phyloP scores from a whole-genome alignment of 2,329 filamentous ascomycete genomes.

The Pseudogymnoascus sp. region DNA sequence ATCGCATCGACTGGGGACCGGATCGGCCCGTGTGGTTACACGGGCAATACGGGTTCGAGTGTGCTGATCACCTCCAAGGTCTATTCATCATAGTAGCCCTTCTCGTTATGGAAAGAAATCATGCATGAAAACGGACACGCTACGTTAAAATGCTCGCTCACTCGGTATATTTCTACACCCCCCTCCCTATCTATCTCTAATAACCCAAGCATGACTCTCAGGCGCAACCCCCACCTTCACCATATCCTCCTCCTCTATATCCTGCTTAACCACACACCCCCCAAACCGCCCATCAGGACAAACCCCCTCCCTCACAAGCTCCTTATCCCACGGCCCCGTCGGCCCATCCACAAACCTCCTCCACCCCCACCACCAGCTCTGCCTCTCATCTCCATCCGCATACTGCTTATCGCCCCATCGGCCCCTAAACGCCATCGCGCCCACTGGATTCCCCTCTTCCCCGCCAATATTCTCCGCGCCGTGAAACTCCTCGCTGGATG shows the following conservation, averaged over 20 bases:
- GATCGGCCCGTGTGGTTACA: neutral
- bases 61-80: neutral
- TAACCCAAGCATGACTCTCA: neutral
- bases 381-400: conserved; percentile 36
- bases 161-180: neutral
- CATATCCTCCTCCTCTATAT: neutral
- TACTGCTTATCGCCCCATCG: conserved; percentile 56
- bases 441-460: conserved; percentile 35
- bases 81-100: neutral
- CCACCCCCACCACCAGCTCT: conserved; percentile 34
- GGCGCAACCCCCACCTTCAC: neutral
- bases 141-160: neutral
- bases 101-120: neutral
- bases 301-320: conserved; percentile 44
- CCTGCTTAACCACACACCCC: neutral
- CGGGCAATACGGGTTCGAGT: neutral
- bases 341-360: conserved; percentile 49
- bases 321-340: conserved; percentile 52
- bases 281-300: conserved; percentile 39
- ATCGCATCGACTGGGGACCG: neutral
- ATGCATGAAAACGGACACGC: neutral
- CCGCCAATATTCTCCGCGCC: neutral
- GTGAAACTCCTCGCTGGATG: conserved; percentile 20
- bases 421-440: conserved; percentile 48
- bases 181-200: neutral